phyloP scores from a whole-genome alignment of 148 eudicot genomes.

The Camellia lanceoleosa region DNA sequence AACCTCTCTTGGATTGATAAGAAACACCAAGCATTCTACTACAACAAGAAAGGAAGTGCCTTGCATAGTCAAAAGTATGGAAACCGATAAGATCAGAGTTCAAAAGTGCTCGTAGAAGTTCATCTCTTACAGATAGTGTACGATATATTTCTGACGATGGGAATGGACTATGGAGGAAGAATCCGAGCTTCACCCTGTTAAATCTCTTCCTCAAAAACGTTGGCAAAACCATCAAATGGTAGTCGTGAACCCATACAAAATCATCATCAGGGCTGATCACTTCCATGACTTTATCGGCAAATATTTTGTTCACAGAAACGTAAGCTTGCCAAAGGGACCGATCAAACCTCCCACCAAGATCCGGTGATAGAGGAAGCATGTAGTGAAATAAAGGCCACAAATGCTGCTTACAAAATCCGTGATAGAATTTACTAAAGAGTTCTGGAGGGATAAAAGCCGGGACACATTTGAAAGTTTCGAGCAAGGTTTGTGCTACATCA shows the following conservation, averaged over 20 bases:
- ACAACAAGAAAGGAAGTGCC: conserved; percentile 86
- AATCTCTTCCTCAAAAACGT: conserved; percentile 75
- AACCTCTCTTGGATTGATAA: conserved; percentile 75
- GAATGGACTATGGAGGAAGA: conserved; percentile 80
- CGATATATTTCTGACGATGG: conserved; percentile 86
- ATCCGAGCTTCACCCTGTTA: conserved; percentile 71
- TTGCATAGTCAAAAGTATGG: conserved; percentile 81
- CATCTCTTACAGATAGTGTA: conserved; percentile 70
- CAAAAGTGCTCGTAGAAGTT: conserved; percentile 66
- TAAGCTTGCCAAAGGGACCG: conserved; percentile 78
- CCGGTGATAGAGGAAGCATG: conserved; percentile 84
- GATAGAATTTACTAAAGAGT: conserved; percentile 65
- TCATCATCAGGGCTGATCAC: conserved; percentile 81
- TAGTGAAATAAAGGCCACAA: conserved; percentile 89
- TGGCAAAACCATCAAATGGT: conserved; percentile 79
- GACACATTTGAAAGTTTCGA: conserved; percentile 72
- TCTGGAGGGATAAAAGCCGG: conserved; percentile 86
- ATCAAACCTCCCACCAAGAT: conserved; percentile 80
- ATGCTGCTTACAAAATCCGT: conserved; percentile 81
- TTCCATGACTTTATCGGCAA: conserved; percentile 87
- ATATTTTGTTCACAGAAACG: conserved; percentile 76
- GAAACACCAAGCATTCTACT: conserved; percentile 87
- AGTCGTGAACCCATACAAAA: conserved; percentile 83
- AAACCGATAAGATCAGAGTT: conserved; percentile 79
- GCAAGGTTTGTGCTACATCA: conserved; percentile 66